Evolutionary conservation across 225 moss, liverwort and hornwort species (phyloP).

Genomic region (Bryoerythrophyllum caledonicum): DNA sequence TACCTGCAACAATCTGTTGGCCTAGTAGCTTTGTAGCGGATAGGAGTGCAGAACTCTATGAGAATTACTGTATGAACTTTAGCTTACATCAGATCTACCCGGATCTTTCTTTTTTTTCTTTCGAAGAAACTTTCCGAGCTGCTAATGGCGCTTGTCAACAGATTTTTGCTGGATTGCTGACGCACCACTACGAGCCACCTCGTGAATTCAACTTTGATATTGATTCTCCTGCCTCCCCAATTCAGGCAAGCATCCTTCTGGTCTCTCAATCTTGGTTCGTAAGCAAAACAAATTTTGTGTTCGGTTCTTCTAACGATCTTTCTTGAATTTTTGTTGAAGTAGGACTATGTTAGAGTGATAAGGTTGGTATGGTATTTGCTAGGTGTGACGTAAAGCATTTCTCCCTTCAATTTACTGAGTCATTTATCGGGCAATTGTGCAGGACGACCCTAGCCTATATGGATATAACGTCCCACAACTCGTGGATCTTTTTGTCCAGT

Average conservation of each 20-base stretch:
- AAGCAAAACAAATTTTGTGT: neutral
- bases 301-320: neutral
- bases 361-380: neutral
- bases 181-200: conserved; percentile 83
- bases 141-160: conserved; percentile 27
- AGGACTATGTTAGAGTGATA: neutral
- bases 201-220: conserved; percentile 77
- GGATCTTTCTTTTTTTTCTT: neutral
- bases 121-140: neutral
- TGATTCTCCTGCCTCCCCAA: conserved; percentile 47
- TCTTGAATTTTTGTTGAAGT: neutral
- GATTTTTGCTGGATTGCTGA: conserved; percentile 89
- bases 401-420: neutral
- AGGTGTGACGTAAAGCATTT: conserved; percentile 15
- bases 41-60: neutral
- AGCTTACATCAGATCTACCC: neutral
- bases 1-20: conserved; percentile 1
- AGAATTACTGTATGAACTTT: neutral
- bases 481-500: conserved; percentile 78
- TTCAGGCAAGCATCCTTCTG: conserved; percentile 47
- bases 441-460: conserved; percentile 79
- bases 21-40: conserved; percentile 7
- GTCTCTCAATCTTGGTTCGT: neutral
- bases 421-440: conserved; percentile 30
- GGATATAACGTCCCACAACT: conserved; percentile 84